These are phyloP conservation scores for Barnettozyma sucrosica DNA, from an alignment of 805 yeast species.

Conservation along the genomic window DNA sequence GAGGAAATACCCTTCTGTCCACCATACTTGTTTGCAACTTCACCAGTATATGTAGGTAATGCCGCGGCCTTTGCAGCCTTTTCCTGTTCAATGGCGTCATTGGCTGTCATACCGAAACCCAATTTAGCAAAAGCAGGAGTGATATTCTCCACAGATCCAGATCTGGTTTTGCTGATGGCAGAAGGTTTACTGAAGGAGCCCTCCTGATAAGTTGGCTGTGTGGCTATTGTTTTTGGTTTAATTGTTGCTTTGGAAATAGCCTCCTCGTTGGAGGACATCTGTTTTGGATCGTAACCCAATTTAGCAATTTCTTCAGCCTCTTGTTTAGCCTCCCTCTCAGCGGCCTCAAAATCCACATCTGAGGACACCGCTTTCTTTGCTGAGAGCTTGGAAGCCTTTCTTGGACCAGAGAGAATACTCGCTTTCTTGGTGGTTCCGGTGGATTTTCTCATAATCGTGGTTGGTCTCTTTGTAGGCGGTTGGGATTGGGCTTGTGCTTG, in stretches of 20 bases:
- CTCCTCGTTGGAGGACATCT: slow-evolving; percentile 13
- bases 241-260: slow-evolving; percentile 12
- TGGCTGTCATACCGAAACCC: slow-evolving; percentile 85
- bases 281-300: slow-evolving; percentile 39
- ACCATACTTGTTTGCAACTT: slow-evolving; percentile 74
- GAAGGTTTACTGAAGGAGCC: slow-evolving; percentile 6
- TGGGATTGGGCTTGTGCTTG: slow-evolving; percentile 2
- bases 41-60: slow-evolving; percentile 65
- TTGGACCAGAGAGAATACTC: slow-evolving; percentile 47
- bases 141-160: slow-evolving; percentile 34
- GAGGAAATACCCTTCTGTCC: slow-evolving; percentile 91
- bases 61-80: slow-evolving; percentile 41
- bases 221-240: slow-evolving; percentile 19
- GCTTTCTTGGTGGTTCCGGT: slow-evolving; percentile 29
- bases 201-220: slow-evolving; percentile 19
- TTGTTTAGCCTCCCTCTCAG: slow-evolving; percentile 72
- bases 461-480: slow-evolving; percentile 23
- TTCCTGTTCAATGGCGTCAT: slow-evolving; percentile 46
- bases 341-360: slow-evolving; percentile 56
- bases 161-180: slow-evolving; percentile 9
- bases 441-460: slow-evolving; percentile 27
- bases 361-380: slow-evolving; percentile 51
- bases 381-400: slow-evolving; percentile 50
- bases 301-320: slow-evolving; percentile 62
- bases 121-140: slow-evolving; percentile 73